Evolutionary conservation across 2,329 filamentous ascomycete species (phyloP).

Genomic region (Hymenoscyphus scutula): DNA sequence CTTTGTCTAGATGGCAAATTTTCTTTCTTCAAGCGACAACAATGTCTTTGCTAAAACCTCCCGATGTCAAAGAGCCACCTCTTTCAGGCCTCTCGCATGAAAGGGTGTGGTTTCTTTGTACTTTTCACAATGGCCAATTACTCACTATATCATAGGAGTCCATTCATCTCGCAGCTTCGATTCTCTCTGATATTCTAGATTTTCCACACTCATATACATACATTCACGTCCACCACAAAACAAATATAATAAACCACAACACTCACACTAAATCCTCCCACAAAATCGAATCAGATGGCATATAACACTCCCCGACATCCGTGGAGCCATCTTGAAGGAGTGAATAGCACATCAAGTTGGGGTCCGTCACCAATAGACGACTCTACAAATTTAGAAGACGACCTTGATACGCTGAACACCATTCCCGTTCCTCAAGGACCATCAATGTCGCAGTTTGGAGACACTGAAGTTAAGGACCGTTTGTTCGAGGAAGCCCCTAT

Average conservation of each 20-base stretch:
- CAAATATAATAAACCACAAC: neutral
- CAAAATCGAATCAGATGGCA: neutral
- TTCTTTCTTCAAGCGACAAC: neutral
- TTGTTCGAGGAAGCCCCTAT: neutral
- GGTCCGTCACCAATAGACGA: neutral
- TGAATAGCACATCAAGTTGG: neutral
- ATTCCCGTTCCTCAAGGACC: neutral
- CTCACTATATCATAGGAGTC: neutral
- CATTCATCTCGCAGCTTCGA: neutral
- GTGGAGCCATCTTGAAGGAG: neutral
- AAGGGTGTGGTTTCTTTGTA: neutral
- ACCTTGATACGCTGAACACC: neutral
- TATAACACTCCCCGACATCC: neutral
- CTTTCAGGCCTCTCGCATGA: neutral
- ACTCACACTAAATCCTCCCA: neutral
- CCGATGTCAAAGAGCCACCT: neutral
- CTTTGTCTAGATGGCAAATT: neutral
- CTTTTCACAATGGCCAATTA: neutral
- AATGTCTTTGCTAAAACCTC: neutral
- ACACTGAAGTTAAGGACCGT: neutral
- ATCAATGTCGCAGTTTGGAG: neutral
- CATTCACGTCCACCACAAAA: neutral
- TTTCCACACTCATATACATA: neutral
- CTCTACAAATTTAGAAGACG: neutral
- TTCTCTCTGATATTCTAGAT: neutral